Evolutionary conservation across 257 asterid species (phyloP).

Genomic region (Gynochthodes officinalis): DNA sequence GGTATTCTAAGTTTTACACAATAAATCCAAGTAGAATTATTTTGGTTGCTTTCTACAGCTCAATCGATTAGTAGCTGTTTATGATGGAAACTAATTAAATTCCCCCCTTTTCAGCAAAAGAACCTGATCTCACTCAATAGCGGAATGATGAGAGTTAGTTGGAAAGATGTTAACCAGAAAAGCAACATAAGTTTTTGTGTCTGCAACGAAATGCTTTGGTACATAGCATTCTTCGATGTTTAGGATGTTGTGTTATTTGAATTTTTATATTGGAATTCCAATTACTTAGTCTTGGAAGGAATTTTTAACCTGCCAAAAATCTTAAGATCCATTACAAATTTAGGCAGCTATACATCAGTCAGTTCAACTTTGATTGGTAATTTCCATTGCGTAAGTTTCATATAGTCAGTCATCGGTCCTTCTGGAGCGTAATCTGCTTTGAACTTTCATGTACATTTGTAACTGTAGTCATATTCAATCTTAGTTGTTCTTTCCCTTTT

Average conservation of each 20-base stretch:
- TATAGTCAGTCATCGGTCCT: not conserved
- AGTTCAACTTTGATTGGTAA: too few relatives aligned
- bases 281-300: not conserved
- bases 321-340: not conserved
- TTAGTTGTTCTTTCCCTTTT: not conserved
- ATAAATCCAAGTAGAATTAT: not conserved
- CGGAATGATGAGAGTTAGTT: not conserved
- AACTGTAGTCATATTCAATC: too few relatives aligned
- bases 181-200: not conserved
- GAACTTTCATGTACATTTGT: not conserved
- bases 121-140: not conserved
- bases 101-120: not conserved
- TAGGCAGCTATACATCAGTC: not conserved
- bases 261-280: not conserved
- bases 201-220: not conserved
- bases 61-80: too few relatives aligned
- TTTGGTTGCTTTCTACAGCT: not conserved
- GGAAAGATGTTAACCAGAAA: not conserved
- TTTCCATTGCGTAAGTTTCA: not conserved
- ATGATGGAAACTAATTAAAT: not conserved
- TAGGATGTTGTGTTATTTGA: too few relatives aligned
- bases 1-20: too few relatives aligned
- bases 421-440: not conserved
- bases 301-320: not conserved
- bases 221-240: too few relatives aligned